phyloP scores from a whole-genome alignment of 768 basidiomycete species.

The Suillus occidentalis region DNA sequence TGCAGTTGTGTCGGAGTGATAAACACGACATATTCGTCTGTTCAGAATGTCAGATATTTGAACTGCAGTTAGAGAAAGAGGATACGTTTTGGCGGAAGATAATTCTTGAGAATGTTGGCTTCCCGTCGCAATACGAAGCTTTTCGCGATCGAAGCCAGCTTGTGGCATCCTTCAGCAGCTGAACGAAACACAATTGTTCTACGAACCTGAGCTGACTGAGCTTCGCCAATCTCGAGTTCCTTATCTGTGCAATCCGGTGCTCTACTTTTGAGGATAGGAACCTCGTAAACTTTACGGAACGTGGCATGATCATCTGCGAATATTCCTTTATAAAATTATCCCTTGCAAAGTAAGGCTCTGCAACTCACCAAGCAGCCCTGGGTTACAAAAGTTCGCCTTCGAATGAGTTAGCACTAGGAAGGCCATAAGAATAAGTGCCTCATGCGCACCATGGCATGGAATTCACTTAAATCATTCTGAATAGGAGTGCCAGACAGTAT shows the following conservation, averaged over 20 bases:
- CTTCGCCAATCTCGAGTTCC: constrained; percentile 77
- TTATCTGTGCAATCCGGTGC: constrained; percentile 70
- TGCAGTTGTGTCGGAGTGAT: constrained; percentile 86
- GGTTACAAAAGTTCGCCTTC: constrained; percentile 92
- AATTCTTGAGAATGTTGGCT: constrained; percentile 75
- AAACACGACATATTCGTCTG: constrained; percentile 99
- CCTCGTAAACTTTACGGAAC: constrained; percentile 83
- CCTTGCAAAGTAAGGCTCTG: constrained; percentile 1
- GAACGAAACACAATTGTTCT: neutral
- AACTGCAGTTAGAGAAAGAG: neutral
- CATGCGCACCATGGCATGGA: constrained; percentile 88
- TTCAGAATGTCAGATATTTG: neutral
- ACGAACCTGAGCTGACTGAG: constrained; percentile 71
- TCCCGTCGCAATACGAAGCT: constrained; percentile 92
- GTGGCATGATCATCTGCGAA: constrained; percentile 67
- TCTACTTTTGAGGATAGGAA: constrained; percentile 83
- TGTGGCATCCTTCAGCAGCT: constrained; percentile 1
- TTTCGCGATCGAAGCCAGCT: constrained; percentile 74
- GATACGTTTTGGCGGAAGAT: constrained; percentile 90
- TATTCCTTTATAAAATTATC: constrained; percentile 4
- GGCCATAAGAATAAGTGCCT: neutral
- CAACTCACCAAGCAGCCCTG: constrained; percentile 73
- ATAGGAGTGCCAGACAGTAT: constrained; percentile 97
- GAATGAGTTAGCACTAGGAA: constrained; percentile 6
- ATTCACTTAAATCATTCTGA: constrained; percentile 94